A percentile compares a stretch with the other conserved stretches of the same genome.
These are phyloP conservation scores for Rhodotorula diobovata DNA, from an alignment of 768 basidiomycete genomes.

Conservation along the genomic window DNA sequence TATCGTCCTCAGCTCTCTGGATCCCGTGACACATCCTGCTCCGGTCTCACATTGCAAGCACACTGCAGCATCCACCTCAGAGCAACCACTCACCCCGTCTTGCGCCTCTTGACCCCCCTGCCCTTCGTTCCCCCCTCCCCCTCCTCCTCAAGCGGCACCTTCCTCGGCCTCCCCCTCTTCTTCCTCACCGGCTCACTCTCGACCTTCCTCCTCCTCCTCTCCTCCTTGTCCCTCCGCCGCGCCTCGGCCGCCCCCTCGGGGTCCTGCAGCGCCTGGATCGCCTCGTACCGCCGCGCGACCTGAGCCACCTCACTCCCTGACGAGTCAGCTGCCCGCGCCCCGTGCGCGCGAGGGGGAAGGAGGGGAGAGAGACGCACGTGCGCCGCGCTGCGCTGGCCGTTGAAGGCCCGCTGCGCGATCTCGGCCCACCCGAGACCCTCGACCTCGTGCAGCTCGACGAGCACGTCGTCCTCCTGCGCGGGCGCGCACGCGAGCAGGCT, in stretches of 20 bases:
- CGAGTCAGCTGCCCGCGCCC: no score
- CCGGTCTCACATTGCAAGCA: background rate
- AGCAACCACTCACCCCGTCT: background rate
- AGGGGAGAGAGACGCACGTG: conserved; percentile 3
- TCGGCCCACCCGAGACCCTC: conserved; percentile 20
- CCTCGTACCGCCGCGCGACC: conserved; percentile 21
- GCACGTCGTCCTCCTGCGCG: conserved; percentile 18
- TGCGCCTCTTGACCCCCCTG: background rate
- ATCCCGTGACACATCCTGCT: no score
- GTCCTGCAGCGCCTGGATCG: background rate
- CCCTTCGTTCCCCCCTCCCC: background rate
- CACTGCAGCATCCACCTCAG: background rate
- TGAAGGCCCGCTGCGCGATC: conserved; percentile 11
- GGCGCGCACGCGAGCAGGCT: no score
- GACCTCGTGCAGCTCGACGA: conserved; percentile 11
- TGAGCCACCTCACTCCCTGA: background rate
- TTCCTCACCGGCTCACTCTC: background rate
- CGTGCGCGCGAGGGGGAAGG: background rate
- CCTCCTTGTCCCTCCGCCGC: background rate
- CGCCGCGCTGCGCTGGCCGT: conserved; percentile 10
- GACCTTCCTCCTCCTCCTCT: no score
- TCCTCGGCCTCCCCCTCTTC: background rate
- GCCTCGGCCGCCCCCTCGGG: background rate
- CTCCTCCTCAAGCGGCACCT: background rate
- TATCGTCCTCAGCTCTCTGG: no score